A percentile compares a stretch with the other conserved stretches of the same genome.
Evolutionary conservation across 768 basidiomycete genomes (phyloP).

Genomic region (Suillus decipiens): DNA sequence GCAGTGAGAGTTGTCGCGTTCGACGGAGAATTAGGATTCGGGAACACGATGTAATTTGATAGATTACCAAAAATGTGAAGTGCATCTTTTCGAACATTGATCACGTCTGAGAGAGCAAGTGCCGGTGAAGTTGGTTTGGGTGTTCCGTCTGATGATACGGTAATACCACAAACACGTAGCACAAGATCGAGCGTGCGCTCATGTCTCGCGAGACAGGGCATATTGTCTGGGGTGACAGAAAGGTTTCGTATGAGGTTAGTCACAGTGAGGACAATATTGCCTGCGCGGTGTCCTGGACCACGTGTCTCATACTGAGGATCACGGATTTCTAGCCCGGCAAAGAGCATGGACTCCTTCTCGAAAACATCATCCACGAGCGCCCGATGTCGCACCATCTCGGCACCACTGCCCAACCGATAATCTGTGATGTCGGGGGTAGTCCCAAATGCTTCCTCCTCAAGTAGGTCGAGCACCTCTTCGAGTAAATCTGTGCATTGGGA

Average conservation of each 20-base stretch:
- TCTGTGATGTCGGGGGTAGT: conserved; percentile 38
- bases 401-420: conserved; percentile 29
- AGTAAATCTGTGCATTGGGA: conserved; percentile 76
- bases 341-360: conserved; percentile 59
- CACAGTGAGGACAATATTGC: conserved; percentile 65
- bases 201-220: conserved; percentile 63
- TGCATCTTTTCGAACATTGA: conserved; percentile 76
- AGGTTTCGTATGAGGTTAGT: conserved; percentile 87
- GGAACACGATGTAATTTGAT: conserved; percentile 51
- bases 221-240: conserved; percentile 72
- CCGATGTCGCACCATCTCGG: conserved; percentile 59
- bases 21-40: conserved; percentile 40
- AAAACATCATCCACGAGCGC: conserved; percentile 60
- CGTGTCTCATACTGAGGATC: conserved; percentile 28
- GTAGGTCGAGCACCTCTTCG: conserved; percentile 83
- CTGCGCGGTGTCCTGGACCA: conserved; percentile 63
- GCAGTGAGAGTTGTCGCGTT: conserved; percentile 49
- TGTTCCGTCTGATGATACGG: conserved; percentile 32
- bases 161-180: conserved; percentile 67
- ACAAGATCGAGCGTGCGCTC: conserved; percentile 64
- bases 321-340: conserved; percentile 50
- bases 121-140: conserved; percentile 50
- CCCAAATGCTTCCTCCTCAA: conserved; percentile 81
- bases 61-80: conserved; percentile 70
- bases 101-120: conserved; percentile 70